Conservation (phyloP, 352 stramenopile genomes). For the Globisporangium megalacanthum region DNA sequence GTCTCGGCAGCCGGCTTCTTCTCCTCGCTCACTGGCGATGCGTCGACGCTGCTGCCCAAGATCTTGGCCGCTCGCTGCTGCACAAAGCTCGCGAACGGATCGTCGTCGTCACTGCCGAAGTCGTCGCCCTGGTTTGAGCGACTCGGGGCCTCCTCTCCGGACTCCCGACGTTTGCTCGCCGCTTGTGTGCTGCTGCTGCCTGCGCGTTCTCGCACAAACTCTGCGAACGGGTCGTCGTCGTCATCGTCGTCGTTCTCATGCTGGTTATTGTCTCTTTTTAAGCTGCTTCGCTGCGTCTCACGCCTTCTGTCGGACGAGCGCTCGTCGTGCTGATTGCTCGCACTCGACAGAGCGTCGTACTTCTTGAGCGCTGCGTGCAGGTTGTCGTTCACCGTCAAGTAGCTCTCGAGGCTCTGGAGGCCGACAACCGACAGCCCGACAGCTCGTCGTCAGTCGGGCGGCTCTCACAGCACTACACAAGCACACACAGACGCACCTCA, state of each 20-base stretch:
- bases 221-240: slow-evolving; percentile 53
- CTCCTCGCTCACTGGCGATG: neutral
- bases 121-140: slow-evolving; percentile 15
- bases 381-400: slow-evolving; percentile 65
- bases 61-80: slow-evolving; percentile 41
- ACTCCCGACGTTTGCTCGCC: slow-evolving; percentile 4
- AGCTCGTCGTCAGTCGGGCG: no score
- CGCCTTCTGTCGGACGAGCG: neutral
- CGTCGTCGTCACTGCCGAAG: slow-evolving; percentile 31
- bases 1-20: slow-evolving; percentile 19
- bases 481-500: slow-evolving; percentile 25
- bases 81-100: slow-evolving; percentile 65
- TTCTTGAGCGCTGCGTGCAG: slow-evolving; percentile 51
- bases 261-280: slow-evolving; percentile 23
- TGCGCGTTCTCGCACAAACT: slow-evolving; percentile 47
- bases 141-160: neutral
- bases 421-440: neutral
- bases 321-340: slow-evolving; percentile 21
- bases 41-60: slow-evolving; percentile 16
- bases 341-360: slow-evolving; percentile 36
- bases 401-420: slow-evolving; percentile 48
- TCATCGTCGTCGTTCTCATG: slow-evolving; percentile 25
- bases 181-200: slow-evolving; percentile 12
- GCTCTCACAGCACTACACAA: neutral
- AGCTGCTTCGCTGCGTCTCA: slow-evolving; percentile 1